Base-by-base conservation (phyloP, 208 protist species). In the Leishmania braziliensis region DNA sequence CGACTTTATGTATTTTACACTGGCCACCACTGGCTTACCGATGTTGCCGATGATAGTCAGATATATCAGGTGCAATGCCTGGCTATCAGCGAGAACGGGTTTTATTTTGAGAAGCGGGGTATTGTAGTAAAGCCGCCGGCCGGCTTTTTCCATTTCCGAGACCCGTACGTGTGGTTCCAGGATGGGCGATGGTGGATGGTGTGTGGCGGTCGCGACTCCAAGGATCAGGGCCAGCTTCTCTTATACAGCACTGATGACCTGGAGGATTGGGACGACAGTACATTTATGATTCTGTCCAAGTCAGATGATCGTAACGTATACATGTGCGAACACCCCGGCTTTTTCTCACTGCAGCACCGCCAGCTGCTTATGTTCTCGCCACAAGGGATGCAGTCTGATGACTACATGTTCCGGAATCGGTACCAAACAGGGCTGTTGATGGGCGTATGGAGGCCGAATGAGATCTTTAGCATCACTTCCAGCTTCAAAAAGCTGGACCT, bases 71-170 rank as follows among this genome's bases (percentile, higher is more conserved):
- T 93, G 62, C 90, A 93, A 68, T 93, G 90, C 66, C 83, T 93
- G 26, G 90, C 90, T n/a, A 87, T 93, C 23, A 93, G 90, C 54
- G 90, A 93, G 50, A 89, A 93, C 71, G 90, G 90, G 1, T 93
- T 93, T 36, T 86, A 70, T 53, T 93, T 93, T 77, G 88, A 93
- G 62, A 93, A 93, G 77, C 83, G 81, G 12, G 90, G 90, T 26
- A 93, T 93, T 62, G 87, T 93, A 46, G 90, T 93, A n/a, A 93
- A 93, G 71, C 90, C 90, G 20, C 90, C 90, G 8, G 86, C 90
- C n/a, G 84, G 82, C 5, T 93, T 91, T 54, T 84, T 84, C 3
- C 88, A 93, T 43, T 93, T 89, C 62, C 79, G 87, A 6, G 87
- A 90, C 33, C 90, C 90, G 9, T 82, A 83, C 68, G 90, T 93